These are phyloP conservation scores for Candida orba DNA, from an alignment of 805 yeast species.

Conservation along the genomic window DNA sequence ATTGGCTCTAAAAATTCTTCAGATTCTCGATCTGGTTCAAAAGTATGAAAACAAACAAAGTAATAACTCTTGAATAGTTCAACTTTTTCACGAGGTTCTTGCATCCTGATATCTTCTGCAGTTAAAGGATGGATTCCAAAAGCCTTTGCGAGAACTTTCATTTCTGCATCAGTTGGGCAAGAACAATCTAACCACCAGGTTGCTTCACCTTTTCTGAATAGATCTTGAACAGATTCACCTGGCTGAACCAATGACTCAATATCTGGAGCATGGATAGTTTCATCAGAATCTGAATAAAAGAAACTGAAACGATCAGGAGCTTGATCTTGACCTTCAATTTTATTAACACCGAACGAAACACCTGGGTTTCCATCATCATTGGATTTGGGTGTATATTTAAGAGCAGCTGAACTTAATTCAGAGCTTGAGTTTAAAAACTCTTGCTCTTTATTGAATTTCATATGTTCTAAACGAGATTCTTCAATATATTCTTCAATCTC, in stretches of 20 bases:
- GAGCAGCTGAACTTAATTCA: conserved; percentile 43
- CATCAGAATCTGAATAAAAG: conserved; percentile 75
- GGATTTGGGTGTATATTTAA: conserved; percentile 50
- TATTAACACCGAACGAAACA: conserved; percentile 34
- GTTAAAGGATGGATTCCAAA: conserved; percentile 97
- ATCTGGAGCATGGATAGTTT: conserved; percentile 85
- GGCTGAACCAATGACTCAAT: conserved; percentile 67
- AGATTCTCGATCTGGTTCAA: conserved; percentile 76
- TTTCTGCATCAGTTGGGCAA: conserved; percentile 91
- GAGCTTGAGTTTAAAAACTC: conserved; percentile 14
- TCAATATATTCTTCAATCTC: conserved; percentile 79
- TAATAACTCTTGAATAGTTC: conserved; percentile 86
- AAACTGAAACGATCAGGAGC: conserved; percentile 79
- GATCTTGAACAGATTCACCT: conserved; percentile 55
- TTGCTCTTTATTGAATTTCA: conserved; percentile 22
- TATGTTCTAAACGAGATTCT: conserved; percentile 48
- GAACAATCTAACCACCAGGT: conserved; percentile 96
- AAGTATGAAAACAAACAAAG: conserved; percentile 95
- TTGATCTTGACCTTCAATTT: conserved; percentile 27
- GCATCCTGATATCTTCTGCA: conserved; percentile 93
- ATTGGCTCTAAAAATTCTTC: conserved; percentile 81
- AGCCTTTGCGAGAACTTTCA: conserved; percentile 86
- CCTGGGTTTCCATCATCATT: conserved; percentile 19
- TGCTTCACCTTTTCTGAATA: conserved; percentile 65
- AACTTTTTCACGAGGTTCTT: conserved; percentile 95